phyloP scores from a whole-genome alignment of 306 rosid species.

The Oxytropis ochrocephala region DNA sequence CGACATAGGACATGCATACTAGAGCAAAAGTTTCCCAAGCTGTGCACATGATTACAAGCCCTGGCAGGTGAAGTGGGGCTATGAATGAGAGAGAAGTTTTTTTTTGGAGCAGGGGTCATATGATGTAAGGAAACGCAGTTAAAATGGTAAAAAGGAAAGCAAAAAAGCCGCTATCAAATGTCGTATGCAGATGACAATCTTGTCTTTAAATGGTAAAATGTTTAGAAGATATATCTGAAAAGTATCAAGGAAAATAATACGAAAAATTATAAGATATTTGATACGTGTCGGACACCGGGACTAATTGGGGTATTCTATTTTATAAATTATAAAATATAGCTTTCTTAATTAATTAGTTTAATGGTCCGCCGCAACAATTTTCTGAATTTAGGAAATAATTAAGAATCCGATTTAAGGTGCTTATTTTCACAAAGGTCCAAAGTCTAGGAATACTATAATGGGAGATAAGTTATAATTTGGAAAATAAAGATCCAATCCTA shows the following conservation, averaged over 20 bases:
- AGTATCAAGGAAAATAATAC: background rate
- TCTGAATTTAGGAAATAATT: background rate
- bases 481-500: background rate
- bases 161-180: background rate
- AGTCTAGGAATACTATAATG: background rate
- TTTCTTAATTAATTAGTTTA: background rate
- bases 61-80: background rate
- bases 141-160: background rate
- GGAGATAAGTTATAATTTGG: background rate
- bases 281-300: background rate
- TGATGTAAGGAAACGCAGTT: background rate
- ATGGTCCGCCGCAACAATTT: background rate
- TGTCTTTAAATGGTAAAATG: background rate
- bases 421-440: background rate
- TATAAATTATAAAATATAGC: too few relatives aligned
- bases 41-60: background rate
- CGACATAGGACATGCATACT: background rate
- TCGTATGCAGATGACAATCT: background rate
- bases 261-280: background rate
- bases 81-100: background rate
- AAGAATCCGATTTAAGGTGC: background rate
- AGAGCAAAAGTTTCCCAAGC: background rate
- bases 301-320: too few relatives aligned
- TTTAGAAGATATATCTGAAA: background rate
- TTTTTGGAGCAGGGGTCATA: too few relatives aligned